Percentiles rank a stretch among this genome's conserved stretches.
Evolutionary conservation across 2,329 filamentous ascomycete genomes (phyloP).

Genomic region (Stagonosporopsis cucurbitacearum): DNA sequence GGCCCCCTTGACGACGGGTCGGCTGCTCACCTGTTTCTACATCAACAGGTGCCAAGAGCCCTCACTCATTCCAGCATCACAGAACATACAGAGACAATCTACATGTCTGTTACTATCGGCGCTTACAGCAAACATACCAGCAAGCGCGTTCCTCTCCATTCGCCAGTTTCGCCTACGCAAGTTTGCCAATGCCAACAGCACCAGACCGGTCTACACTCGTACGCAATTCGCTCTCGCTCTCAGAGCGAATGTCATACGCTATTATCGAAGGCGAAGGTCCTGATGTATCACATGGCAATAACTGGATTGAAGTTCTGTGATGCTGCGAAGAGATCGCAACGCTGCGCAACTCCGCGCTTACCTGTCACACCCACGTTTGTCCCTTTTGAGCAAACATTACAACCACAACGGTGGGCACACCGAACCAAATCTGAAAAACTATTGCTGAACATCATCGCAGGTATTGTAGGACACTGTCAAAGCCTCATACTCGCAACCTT

Average conservation of each 20-base stretch:
- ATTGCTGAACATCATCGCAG: neutral
- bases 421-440: neutral
- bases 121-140: neutral
- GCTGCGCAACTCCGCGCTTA: neutral
- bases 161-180: neutral
- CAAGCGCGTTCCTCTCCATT: neutral
- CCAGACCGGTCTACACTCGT: neutral
- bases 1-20: constrained; percentile 17
- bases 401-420: neutral
- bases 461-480: neutral
- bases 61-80: neutral
- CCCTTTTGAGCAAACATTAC: neutral
- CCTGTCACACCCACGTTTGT: neutral
- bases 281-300: neutral
- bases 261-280: no score
- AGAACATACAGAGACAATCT: neutral
- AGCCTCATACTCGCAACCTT: neutral
- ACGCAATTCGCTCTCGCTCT: neutral
- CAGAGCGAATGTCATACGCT: no score
- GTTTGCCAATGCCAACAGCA: neutral
- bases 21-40: constrained; percentile 7
- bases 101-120: neutral
- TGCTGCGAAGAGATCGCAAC: neutral
- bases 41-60: constrained; percentile 15
- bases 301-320: neutral